Conservation (phyloP, 1,284 basidiomycete species). For the Papiliotrema terrestris region DNA sequence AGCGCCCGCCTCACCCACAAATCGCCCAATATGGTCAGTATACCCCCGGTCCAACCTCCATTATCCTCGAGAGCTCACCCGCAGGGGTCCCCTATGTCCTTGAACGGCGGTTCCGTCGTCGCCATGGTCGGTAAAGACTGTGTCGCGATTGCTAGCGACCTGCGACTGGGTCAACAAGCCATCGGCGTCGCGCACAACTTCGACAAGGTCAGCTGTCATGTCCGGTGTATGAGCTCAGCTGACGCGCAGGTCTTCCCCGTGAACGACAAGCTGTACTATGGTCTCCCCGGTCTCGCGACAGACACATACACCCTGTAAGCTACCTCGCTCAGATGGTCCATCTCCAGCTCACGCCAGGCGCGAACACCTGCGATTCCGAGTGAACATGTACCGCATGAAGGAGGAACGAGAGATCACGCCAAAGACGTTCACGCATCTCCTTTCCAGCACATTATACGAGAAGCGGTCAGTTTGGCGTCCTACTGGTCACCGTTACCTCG, state of each 20-base stretch:
- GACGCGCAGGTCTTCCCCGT: conserved; percentile 78
- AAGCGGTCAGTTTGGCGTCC: conserved; percentile 66
- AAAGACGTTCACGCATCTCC: conserved; percentile 91
- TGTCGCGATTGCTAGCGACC: conserved; percentile 95
- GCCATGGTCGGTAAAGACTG: conserved; percentile 99
- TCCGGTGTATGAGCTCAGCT: not conserved
- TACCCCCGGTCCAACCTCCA: not conserved
- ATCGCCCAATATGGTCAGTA: conserved; percentile 13
- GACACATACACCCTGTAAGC: conserved; percentile 87
- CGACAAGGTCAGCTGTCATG: conserved; percentile 68
- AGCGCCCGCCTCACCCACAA: not conserved
- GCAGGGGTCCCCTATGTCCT: conserved; percentile 44
- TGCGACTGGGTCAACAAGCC: conserved; percentile 84
- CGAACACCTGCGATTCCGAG: conserved; percentile 85
- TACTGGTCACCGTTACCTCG: too few species aligned
- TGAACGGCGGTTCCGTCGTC: conserved; percentile 77
- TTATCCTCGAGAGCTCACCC: not conserved
- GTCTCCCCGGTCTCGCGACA: conserved; percentile 87
- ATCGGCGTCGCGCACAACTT: conserved; percentile 88
- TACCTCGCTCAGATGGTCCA: too few species aligned
- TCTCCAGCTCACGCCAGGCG: conserved; percentile 54
- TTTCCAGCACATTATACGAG: conserved; percentile 97
- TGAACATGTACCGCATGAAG: conserved; percentile 99
- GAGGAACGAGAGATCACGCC: conserved; percentile 97
- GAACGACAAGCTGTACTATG: conserved; percentile 88